Evolutionary conservation across 1,284 basidiomycete genomes (phyloP).

Genomic region (Singerocomus inundabilis): DNA sequence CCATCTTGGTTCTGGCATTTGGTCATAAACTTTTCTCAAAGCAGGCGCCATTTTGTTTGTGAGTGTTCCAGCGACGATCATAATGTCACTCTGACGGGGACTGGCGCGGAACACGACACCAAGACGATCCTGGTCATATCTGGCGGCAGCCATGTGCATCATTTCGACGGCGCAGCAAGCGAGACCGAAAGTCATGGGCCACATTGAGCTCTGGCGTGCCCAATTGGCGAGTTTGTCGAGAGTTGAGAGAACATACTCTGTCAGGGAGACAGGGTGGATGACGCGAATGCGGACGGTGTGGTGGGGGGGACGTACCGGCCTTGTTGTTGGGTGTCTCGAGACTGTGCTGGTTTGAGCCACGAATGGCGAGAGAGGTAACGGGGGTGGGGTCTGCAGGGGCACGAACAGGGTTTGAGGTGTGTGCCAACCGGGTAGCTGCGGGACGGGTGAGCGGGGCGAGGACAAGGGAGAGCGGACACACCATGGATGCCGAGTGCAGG

Average conservation of each 20-base stretch:
- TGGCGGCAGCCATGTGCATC: slow-evolving; percentile 99
- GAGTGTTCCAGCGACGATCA: slow-evolving; percentile 99
- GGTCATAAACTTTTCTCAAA: slow-evolving; percentile 92
- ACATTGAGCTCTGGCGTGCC: slow-evolving; percentile 97
- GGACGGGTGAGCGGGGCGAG: neutral
- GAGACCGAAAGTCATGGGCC: slow-evolving; percentile 99
- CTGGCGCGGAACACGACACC: slow-evolving; percentile 98
- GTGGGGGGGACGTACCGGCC: slow-evolving; percentile 61
- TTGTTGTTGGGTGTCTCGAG: slow-evolving; percentile 88
- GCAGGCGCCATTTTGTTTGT: slow-evolving; percentile 99
- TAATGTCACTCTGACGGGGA: slow-evolving; percentile 96
- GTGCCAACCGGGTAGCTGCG: slow-evolving; percentile 54
- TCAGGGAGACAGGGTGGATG: neutral
- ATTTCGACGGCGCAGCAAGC: slow-evolving; percentile 99
- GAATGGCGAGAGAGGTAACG: slow-evolving; percentile 67
- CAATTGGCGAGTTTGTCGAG: slow-evolving; percentile 98
- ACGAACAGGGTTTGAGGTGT: slow-evolving; percentile 46
- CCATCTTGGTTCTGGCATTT: slow-evolving; percentile 98
- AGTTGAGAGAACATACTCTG: slow-evolving; percentile 96
- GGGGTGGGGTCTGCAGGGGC: slow-evolving; percentile 42
- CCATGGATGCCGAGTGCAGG: slow-evolving; percentile 47
- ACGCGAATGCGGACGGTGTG: neutral
- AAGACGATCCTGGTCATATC: slow-evolving; percentile 98
- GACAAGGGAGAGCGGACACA: slow-evolving; percentile 22
- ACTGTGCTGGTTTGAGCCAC: slow-evolving; percentile 79